Conservation (phyloP, 805 yeast genomes). For the Spathaspora gorwiae region DNA sequence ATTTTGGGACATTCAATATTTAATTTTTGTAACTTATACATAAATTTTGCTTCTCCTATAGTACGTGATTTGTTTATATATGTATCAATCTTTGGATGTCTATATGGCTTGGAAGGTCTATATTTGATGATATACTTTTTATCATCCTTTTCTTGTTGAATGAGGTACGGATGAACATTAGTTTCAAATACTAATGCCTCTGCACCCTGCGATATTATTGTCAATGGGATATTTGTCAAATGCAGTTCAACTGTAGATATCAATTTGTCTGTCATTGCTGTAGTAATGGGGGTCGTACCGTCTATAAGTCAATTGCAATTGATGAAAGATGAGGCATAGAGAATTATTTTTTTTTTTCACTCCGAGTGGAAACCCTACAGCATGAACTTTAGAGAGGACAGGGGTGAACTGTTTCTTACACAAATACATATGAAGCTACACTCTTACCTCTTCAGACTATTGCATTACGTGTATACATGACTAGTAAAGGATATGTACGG, state of each 20-base stretch:
- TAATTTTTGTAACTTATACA: constrained; percentile 50
- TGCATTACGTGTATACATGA: too few species aligned
- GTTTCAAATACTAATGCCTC: constrained; percentile 78
- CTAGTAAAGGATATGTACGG: too few species aligned
- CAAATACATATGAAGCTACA: too few species aligned
- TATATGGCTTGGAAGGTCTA: constrained; percentile 85
- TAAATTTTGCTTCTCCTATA: constrained; percentile 73
- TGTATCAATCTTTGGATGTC: constrained; percentile 80
- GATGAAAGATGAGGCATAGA: neutral
- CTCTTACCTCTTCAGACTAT: too few species aligned
- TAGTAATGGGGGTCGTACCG: neutral
- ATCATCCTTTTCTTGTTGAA: constrained; percentile 19
- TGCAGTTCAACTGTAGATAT: constrained; percentile 38
- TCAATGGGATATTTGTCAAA: constrained; percentile 47
- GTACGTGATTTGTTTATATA: constrained; percentile 78
- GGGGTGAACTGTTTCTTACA: too few species aligned
- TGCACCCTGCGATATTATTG: constrained; percentile 79
- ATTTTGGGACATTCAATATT: constrained; percentile 70
- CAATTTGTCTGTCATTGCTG: constrained; percentile 51
- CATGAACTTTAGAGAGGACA: too few species aligned
- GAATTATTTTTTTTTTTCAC: neutral
- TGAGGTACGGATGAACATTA: constrained; percentile 58
- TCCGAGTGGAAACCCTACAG: neutral
- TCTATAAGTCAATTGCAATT: neutral
- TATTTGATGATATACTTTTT: constrained; percentile 63